Conservation (phyloP, 257 asterid genomes). For the Parsonsia alboflavescens region DNA sequence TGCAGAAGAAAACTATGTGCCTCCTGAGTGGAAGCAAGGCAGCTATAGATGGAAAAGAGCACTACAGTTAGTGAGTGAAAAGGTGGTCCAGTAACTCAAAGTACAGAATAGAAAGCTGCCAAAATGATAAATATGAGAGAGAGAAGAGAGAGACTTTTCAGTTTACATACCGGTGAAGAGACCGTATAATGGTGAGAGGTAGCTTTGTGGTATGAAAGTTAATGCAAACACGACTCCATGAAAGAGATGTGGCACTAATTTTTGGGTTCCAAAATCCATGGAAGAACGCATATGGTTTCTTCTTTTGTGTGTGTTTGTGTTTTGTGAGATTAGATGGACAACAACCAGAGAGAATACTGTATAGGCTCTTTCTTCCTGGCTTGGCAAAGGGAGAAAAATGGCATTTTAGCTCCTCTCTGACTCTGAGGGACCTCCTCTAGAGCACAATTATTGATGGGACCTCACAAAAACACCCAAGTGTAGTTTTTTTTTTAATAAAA, state of each 20-base stretch:
- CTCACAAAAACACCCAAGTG: neutral
- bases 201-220: conserved; percentile 12
- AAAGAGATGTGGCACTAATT: conserved; percentile 24
- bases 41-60: conserved; percentile 21
- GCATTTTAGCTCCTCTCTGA: neutral
- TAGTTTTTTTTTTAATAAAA: too few species aligned
- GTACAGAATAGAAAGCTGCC: conserved; percentile 35
- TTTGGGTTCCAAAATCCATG: conserved; percentile 23
- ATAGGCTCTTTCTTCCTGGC: neutral
- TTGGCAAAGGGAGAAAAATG: conserved; percentile 1
- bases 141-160: conserved; percentile 14
- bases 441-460: conserved; percentile 22
- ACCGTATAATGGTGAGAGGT: conserved; percentile 8
- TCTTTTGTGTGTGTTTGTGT: neutral
- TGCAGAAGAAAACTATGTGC: conserved; percentile 22
- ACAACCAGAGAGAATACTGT: neutral
- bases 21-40: conserved; percentile 27
- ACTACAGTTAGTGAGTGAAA: conserved; percentile 22
- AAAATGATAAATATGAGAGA: conserved; percentile 22
- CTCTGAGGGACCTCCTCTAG: neutral
- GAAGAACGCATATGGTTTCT: conserved; percentile 10
- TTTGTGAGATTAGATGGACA: neutral
- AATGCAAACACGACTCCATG: conserved; percentile 14
- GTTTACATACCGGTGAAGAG: neutral
- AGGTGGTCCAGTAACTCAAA: conserved; percentile 30